Evolutionary conservation across 2,329 filamentous ascomycete genomes (phyloP), one percentile per base, ranked within the genome.

Genomic region (Chlorencoelia australis): DNA sequence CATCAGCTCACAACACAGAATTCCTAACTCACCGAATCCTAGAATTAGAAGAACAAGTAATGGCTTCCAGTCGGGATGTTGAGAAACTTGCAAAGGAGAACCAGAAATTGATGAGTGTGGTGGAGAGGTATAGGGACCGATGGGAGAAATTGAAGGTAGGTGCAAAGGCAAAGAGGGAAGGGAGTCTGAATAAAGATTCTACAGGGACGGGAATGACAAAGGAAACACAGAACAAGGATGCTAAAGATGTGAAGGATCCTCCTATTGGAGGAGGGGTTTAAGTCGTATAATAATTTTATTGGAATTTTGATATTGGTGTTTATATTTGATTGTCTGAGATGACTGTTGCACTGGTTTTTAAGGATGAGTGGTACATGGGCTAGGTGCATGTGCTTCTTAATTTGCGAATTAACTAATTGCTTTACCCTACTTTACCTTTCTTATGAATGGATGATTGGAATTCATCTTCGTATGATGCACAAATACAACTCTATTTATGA

Each of bases 121-220:
- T 79, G 10, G 64, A 59, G 0, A 61, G 68, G 38, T 82, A 82
- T 53, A 57, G 73, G 33, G 72, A 78, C 38, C 69, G 75, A 41
- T 83, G 77, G 75, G 77, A 82, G 56, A 74, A 73, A 47, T 57
- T 84, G 46, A 81, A 82, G 56, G 73, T 76, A 30, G 73, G 74
- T 1, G 78, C 78, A 2, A 70, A 64, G 46, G 61, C 57, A 10
- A 55, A 63, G 30, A 41, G 54, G 28, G 54, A 57, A 15, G 50
- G 46, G 9, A 17, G n/a, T n/a, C n/a, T 4, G 3, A 31, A 31
- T 27, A 33, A 34, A 17, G 39, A 37, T 2, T 17, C 24, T 9
- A 16, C 18, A 33, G 35, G n/a, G 27, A 39, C 7, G 27, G 21
- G 7, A 40, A 49, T n/a, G n/a, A n/a, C n/a, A n/a, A n/a, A n/a